Evolutionary conservation across 352 stramenopile species (phyloP), one percentile per base, ranked within the genome.

Genomic region (Phytophthora pluvialis): DNA sequence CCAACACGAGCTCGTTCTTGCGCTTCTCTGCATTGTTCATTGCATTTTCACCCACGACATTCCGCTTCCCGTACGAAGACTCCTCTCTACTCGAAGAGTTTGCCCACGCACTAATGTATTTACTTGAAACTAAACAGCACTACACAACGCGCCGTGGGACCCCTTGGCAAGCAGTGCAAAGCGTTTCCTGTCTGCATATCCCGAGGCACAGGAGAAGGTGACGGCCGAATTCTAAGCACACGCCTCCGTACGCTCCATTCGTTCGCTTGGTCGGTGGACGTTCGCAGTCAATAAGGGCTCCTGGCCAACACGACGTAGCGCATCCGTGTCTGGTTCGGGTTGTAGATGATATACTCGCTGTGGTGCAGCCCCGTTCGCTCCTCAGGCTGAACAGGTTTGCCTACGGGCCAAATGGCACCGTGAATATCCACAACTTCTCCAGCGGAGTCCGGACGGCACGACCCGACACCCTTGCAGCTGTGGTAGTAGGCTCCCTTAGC

Each of bases 281-380:
- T 47, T 56, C 26, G 39, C 36, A 21, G 38, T 45, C 71, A 84
- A 38, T 78, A 84, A 36, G 70, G 67, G 32, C 68, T 83, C 55
- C 67, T 72, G 18, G 75, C 76, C 51, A 87, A 47, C 48, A 96
- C 86, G 39, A 96, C 75, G 63, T 90, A 96, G 39, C 88, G 84
- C 77, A 96, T 94, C 33, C 84, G 81, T 47, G 82, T 84, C 56
- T 94, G 88, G 47, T 72, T 77, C 15, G 78, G 63, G 61, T 96
- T 91, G 81, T 92, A 94, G 45, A 96, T 85, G 60, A 96, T 90
- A 75, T 88, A 96, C 67, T 95, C 87, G 59, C 85, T 94, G 72
- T 93, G 82, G 50, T 77, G 73, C 50, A 89, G 71, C 10, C 76
- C 82, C 13, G 75, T 87, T 16, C 72, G 68, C 33, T 93, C 75